Evolutionary conservation across 2,329 filamentous ascomycete genomes (phyloP).

Genomic region (Mollisiaceae sp.): DNA sequence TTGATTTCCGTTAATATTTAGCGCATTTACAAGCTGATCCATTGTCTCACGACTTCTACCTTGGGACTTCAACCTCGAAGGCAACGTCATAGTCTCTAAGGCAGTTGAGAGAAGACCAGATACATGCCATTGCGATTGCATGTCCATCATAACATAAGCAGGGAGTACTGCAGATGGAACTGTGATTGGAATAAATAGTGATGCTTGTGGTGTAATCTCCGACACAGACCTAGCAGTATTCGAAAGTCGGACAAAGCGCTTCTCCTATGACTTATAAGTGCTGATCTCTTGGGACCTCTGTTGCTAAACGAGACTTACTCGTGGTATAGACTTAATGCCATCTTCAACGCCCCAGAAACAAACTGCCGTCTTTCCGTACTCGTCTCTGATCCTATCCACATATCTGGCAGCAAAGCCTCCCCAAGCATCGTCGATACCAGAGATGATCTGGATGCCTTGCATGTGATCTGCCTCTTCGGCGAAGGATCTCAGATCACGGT

Average conservation of each 20-base stretch:
- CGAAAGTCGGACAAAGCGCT: constrained; percentile 66
- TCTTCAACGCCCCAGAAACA: constrained; percentile 88
- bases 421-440: constrained; percentile 79
- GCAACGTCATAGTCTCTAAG: constrained; percentile 79
- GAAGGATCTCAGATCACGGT: constrained; percentile 88
- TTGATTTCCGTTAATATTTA: constrained; percentile 80
- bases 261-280: constrained; percentile 51
- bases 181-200: constrained; percentile 77
- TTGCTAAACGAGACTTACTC: constrained; percentile 49
- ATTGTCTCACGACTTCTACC: constrained; percentile 55
- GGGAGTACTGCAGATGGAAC: constrained; percentile 63
- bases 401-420: constrained; percentile 77
- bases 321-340: constrained; percentile 54
- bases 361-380: constrained; percentile 85
- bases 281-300: background rate
- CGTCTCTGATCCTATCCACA: constrained; percentile 80
- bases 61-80: constrained; percentile 66
- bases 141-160: constrained; percentile 62
- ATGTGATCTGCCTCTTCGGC: constrained; percentile 92
- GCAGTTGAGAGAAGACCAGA: constrained; percentile 78
- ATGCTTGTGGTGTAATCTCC: constrained; percentile 71
- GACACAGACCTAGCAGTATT: constrained; percentile 78
- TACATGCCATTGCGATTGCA: constrained; percentile 75
- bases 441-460: constrained; percentile 82
- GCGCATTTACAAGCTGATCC: constrained; percentile 64